Conservation (phyloP, 768 basidiomycete species). For the Peribolospora baueri region DNA sequence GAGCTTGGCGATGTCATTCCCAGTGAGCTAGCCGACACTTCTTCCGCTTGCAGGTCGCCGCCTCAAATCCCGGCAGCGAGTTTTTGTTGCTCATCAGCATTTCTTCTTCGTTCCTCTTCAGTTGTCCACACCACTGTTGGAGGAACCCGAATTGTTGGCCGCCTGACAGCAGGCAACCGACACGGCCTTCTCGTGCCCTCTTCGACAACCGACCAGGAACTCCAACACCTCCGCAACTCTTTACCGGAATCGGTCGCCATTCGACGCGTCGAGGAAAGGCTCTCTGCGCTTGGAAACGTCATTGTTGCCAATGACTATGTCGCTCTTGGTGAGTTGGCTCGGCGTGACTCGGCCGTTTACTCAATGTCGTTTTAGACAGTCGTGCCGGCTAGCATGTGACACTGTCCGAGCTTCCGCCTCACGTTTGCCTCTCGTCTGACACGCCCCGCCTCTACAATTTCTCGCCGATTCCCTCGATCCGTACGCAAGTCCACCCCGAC, state of each 20-base stretch:
- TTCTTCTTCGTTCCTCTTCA: too few species aligned
- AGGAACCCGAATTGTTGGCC: constrained; percentile 78
- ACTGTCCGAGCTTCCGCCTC: too few species aligned
- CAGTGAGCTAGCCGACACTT: constrained; percentile 12
- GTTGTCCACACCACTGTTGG: constrained; percentile 85
- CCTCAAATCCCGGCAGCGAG: too few species aligned
- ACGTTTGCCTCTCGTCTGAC: too few species aligned
- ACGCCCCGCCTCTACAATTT: too few species aligned
- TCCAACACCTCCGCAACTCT: constrained; percentile 88
- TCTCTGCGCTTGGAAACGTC: constrained; percentile 92
- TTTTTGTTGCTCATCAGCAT: too few species aligned
- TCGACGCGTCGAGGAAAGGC: constrained; percentile 86
- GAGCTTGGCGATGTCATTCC: constrained; percentile 82
- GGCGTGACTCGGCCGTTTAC: too few species aligned
- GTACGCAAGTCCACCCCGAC: constrained; percentile 57
- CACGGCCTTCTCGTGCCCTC: constrained; percentile 92
- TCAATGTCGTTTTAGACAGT: too few species aligned
- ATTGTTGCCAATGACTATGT: constrained; percentile 98
- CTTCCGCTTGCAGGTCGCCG: too few species aligned
- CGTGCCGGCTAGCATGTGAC: too few species aligned
- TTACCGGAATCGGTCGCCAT: constrained; percentile 80
- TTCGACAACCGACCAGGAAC: constrained; percentile 88
- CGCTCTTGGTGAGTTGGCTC: constrained; percentile 29
- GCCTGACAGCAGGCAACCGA: constrained; percentile 86
- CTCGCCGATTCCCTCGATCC: too few species aligned